A percentile compares a stretch with the other conserved stretches of the same genome.
These are phyloP conservation scores for Sphagnum contortum DNA, from an alignment of 225 moss, liverwort and hornwort genomes.

Conservation along the genomic window DNA sequence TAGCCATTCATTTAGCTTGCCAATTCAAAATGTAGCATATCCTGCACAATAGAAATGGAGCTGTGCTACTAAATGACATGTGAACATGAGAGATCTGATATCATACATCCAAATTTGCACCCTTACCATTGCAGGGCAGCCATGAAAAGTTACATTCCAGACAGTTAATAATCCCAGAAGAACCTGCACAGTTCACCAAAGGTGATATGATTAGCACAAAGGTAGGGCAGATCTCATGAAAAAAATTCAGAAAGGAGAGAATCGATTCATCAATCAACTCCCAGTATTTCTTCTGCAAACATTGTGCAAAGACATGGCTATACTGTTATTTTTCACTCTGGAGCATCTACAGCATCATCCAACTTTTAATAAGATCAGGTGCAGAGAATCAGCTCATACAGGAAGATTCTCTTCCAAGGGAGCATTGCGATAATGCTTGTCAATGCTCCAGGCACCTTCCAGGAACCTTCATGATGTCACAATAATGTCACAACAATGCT, in stretches of 20 bases:
- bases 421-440: slow-evolving; percentile 72
- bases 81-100: no score
- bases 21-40: no score
- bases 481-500: background rate
- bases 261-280: background rate
- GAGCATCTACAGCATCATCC: no score
- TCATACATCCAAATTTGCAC: background rate
- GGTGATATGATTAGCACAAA: background rate
- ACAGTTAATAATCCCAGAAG: slow-evolving; percentile 84
- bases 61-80: no score
- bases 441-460: slow-evolving; percentile 98
- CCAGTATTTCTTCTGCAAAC: no score
- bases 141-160: slow-evolving; percentile 96
- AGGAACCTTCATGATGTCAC: slow-evolving; percentile 54
- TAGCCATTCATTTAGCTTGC: no score
- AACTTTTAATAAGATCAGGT: background rate
- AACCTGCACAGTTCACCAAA: slow-evolving; percentile 42
- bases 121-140: slow-evolving; percentile 83
- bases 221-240: background rate
- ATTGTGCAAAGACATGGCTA: no score
- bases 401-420: slow-evolving; percentile 81
- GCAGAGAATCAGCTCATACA: slow-evolving; percentile 15
- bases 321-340: no score
- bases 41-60: no score
- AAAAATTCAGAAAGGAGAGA: background rate